phyloP scores from a whole-genome alignment of 148 eudicot genomes.

The Mesembryanthemum crystallinum region DNA sequence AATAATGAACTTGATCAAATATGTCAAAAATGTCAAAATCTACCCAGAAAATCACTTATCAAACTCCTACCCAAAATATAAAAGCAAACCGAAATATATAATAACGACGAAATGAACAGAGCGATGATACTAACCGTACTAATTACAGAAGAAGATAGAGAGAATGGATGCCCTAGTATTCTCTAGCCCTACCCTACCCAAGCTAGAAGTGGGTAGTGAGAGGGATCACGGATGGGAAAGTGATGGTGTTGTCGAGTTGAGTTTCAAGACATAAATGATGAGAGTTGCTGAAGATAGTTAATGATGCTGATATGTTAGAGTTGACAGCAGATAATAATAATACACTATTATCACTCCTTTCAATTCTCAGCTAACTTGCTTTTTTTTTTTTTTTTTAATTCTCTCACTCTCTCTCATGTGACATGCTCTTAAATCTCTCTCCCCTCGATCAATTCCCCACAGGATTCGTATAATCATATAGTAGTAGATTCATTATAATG shows the following conservation, averaged over 20 bases:
- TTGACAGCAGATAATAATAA: not conserved
- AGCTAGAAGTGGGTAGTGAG: too few relatives aligned
- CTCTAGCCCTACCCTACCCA: too few relatives aligned
- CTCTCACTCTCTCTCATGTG: not conserved
- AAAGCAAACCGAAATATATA: too few relatives aligned
- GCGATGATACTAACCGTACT: too few relatives aligned
- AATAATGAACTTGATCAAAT: too few relatives aligned
- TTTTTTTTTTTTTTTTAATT: not conserved
- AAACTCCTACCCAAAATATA: too few relatives aligned
- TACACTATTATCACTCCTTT: too few relatives aligned
- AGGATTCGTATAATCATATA: constrained; percentile 15
- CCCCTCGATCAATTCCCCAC: not conserved
- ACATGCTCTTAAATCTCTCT: not conserved
- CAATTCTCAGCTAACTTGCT: constrained; percentile 7
- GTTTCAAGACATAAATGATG: constrained; percentile 51
- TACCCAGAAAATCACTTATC: too few relatives aligned
- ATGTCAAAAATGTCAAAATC: too few relatives aligned
- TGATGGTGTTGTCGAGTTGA: constrained; percentile 4
- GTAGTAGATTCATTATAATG: not conserved
- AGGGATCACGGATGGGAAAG: not conserved
- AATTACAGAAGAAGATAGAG: too few relatives aligned
- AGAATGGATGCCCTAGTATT: too few relatives aligned
- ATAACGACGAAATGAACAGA: too few relatives aligned
- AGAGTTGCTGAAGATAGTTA: constrained; percentile 33
- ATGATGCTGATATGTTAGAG: constrained; percentile 32